phyloP scores from a whole-genome alignment of 179 eudicot species.

The Amaranthus tricolor region DNA sequence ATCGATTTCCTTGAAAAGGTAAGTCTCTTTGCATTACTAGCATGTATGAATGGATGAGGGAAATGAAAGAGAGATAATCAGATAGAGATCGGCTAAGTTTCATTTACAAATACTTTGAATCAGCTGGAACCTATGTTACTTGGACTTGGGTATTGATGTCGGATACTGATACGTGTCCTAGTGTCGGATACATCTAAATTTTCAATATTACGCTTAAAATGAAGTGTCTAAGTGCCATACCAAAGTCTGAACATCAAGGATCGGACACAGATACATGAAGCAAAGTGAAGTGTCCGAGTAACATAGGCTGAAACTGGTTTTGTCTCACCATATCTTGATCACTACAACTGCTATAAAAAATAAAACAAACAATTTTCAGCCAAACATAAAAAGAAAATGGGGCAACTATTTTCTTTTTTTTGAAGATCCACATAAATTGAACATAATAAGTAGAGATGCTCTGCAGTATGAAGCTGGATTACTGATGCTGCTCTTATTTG shows the following conservation, averaged over 20 bases:
- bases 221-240: too few species aligned
- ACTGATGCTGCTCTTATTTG: constrained; percentile 13
- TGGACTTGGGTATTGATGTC: too few species aligned
- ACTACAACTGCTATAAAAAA: neutral
- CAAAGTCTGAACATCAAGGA: too few species aligned
- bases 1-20: constrained; percentile 74
- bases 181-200: too few species aligned
- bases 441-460: neutral
- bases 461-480: neutral
- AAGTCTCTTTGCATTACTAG: constrained; percentile 6
- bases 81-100: neutral
- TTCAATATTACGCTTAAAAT: too few species aligned
- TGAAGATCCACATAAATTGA: neutral
- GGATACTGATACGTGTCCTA: too few species aligned
- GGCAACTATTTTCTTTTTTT: neutral
- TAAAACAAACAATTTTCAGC: neutral
- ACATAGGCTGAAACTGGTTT: too few species aligned
- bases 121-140: neutral
- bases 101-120: neutral
- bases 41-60: neutral
- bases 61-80: neutral
- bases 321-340: neutral
- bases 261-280: too few species aligned
- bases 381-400: neutral
- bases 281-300: too few species aligned